Conservation (phyloP, 345 rosid genomes). For the Brassica cretica region DNA sequence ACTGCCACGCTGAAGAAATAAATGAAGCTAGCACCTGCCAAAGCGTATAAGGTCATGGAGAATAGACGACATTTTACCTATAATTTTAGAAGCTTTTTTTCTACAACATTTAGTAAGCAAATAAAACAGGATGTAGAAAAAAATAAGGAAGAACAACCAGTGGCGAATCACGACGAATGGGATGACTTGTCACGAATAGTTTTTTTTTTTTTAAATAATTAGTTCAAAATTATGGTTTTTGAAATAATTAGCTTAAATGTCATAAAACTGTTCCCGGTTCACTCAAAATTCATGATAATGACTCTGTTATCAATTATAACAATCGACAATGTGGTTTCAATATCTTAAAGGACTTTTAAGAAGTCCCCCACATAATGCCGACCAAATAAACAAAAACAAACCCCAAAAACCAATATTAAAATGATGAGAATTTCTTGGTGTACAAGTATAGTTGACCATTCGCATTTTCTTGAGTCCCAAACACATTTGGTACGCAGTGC, state of each 20-base stretch:
- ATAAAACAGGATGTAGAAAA: background rate
- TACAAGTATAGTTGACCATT: conserved; percentile 28
- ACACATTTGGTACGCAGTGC: background rate
- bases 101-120: background rate
- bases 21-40: conserved; percentile 68
- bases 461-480: conserved; percentile 22
- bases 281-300: background rate
- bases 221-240: background rate
- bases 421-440: background rate
- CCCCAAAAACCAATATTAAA: background rate
- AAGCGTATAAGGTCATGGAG: conserved; percentile 59
- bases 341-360: background rate
- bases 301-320: background rate
- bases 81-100: background rate
- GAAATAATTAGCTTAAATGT: background rate
- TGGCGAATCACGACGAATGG: background rate
- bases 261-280: background rate
- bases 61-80: conserved; percentile 11
- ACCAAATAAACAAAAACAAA: background rate
- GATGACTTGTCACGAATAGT: background rate
- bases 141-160: background rate
- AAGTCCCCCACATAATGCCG: background rate
- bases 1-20: conserved; percentile 86
- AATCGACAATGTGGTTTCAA: background rate
- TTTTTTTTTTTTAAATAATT: no score